These are phyloP conservation scores for Sugiyamaella castrensis DNA, from an alignment of 1,139 yeast species.

Conservation along the genomic window DNA sequence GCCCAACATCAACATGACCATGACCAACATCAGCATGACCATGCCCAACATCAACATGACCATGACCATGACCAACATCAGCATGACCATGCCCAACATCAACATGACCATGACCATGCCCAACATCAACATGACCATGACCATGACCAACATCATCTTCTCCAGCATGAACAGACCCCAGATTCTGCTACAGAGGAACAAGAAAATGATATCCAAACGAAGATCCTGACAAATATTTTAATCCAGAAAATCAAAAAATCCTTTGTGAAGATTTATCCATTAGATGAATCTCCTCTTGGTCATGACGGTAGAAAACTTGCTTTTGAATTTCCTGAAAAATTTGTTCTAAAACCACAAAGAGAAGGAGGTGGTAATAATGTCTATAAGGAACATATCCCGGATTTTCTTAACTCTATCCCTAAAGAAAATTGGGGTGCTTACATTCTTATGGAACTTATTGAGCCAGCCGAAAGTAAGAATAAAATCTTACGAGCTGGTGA, in stretches of 20 bases:
- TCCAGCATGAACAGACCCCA: too few relatives aligned
- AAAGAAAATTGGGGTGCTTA: slow-evolving; percentile 84
- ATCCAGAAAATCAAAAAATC: slow-evolving; percentile 49
- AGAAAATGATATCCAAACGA: neutral
- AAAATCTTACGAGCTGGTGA: slow-evolving; percentile 67
- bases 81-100: too few relatives aligned
- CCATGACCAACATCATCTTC: neutral
- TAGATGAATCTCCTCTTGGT: slow-evolving; percentile 71
- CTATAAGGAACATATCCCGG: slow-evolving; percentile 80
- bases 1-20: neutral
- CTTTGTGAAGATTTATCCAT: slow-evolving; percentile 81
- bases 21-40: neutral
- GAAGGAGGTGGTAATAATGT: slow-evolving; percentile 96
- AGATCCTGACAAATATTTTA: neutral
- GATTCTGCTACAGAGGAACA: neutral
- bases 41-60: neutral
- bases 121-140: neutral
- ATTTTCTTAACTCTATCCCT: slow-evolving; percentile 57
- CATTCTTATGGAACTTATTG: slow-evolving; percentile 88
- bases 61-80: neutral
- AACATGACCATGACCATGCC: too few relatives aligned
- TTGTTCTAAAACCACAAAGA: slow-evolving; percentile 92
- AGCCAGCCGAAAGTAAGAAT: slow-evolving; percentile 67
- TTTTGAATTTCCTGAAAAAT: slow-evolving; percentile 60
- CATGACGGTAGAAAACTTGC: slow-evolving; percentile 63